Evolutionary conservation across 2,329 filamentous ascomycete genomes (phyloP), one percentile per base, ranked within the genome.

Genomic region (Nectriaceae sp.): DNA sequence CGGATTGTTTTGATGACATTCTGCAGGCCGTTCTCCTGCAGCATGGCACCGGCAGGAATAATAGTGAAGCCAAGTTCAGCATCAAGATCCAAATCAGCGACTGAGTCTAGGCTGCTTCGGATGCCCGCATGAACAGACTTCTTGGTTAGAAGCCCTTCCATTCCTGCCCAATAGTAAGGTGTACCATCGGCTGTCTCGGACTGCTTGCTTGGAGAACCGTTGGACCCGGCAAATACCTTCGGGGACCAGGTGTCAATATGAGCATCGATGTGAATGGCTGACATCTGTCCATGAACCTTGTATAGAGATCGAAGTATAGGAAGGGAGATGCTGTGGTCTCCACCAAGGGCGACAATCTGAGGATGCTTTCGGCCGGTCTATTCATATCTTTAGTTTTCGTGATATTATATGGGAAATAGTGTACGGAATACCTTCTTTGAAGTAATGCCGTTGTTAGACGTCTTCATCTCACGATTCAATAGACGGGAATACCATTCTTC

Each of bases 241-340:
- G 45, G 45, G 18, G 39, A 42, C 45, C 11, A 47, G 16, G 45
- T 42, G 19, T 47, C 45, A 21, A 47, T 31, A 39, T 47, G 45
- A 5, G 45, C 40, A 16, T 47, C 45, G n/a, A 47, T 26, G 15
- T 47, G 39, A 16, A 47, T 47, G 8, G 40, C 45, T 2, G 45
- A 47, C 18, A 47, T 42, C 26, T n/a, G 43, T 20, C 39, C 45
- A 11, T 47, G 35, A 4, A 48, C 46, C 13, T 26, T 26, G 18
- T 44, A 33, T 4, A 48, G 35, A 19, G 33, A 39, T 35, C 40
- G 16, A 2, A 48, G 35, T 18, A 43, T 48, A 2, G 40, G 46
- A 4, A 43, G 33, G 4, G 36, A 42, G 22, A 48, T 48, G 4
- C 31, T 39, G 21, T 48, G 46, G 35, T 48, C 40, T 4, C 46